Conservation (phyloP, 345 rosid genomes). For the Brassica juncea region DNA sequence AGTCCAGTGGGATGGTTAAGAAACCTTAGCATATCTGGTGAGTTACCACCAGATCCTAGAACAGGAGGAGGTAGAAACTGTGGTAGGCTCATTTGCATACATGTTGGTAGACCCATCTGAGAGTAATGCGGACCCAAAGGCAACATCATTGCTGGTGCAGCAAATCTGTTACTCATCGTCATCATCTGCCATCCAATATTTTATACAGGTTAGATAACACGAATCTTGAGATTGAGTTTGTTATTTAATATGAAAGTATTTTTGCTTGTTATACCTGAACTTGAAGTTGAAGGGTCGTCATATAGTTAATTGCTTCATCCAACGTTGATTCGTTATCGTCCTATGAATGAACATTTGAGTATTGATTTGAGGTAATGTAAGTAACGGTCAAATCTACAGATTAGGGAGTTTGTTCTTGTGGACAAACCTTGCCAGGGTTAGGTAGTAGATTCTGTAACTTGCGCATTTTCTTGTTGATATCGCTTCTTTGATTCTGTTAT, state of each 20-base stretch:
- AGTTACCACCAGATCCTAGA: neutral
- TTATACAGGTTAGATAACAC: slow-evolving; percentile 15
- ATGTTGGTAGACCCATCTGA: slow-evolving; percentile 30
- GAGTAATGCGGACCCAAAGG: slow-evolving; percentile 31
- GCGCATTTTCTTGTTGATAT: slow-evolving; percentile 74
- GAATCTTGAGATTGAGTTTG: neutral
- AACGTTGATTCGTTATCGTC: slow-evolving; percentile 62
- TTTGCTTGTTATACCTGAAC: slow-evolving; percentile 53
- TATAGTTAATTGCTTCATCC: slow-evolving; percentile 67
- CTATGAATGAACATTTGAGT: slow-evolving; percentile 28
- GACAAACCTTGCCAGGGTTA: slow-evolving; percentile 56
- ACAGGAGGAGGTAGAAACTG: slow-evolving; percentile 26
- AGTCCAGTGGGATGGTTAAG: slow-evolving; percentile 28
- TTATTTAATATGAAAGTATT: neutral
- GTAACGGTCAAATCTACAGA: neutral
- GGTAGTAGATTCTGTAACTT: slow-evolving; percentile 69
- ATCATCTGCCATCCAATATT: slow-evolving; percentile 34
- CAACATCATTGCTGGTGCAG: slow-evolving; percentile 40
- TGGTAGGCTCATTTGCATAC: slow-evolving; percentile 31
- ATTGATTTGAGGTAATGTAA: neutral
- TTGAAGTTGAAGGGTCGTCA: slow-evolving; percentile 67
- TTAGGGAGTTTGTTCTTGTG: slow-evolving; percentile 1
- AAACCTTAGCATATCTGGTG: slow-evolving; percentile 15
- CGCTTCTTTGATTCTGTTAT: slow-evolving; percentile 57
- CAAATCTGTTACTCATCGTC: slow-evolving; percentile 52